phyloP scores from a whole-genome alignment of 2,329 filamentous ascomycete genomes.

The Cladobotryum mycophilum region DNA sequence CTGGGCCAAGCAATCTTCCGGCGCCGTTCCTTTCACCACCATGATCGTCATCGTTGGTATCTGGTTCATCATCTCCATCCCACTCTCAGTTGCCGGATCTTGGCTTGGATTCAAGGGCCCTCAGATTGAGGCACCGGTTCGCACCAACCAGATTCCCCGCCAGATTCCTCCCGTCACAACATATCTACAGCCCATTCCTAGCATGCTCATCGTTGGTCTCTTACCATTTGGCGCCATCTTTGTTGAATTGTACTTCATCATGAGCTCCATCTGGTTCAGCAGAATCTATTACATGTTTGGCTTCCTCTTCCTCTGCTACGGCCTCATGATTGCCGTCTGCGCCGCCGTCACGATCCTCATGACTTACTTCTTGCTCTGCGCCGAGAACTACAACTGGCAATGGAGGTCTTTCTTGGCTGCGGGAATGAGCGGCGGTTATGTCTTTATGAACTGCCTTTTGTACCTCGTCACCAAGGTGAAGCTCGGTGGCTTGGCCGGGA shows the following conservation, averaged over 20 bases:
- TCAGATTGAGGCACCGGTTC: conserved; percentile 71
- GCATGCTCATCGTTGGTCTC: conserved; percentile 85
- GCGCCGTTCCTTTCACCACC: conserved; percentile 91
- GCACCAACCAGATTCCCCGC: conserved; percentile 95
- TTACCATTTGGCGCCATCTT: conserved; percentile 96
- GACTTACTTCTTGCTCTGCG: conserved; percentile 93
- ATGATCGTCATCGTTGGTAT: conserved; percentile 92
- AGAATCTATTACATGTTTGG: conserved; percentile 99
- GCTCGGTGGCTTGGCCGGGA: conserved; percentile 76
- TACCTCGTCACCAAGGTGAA: conserved; percentile 88
- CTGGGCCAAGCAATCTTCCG: conserved; percentile 86
- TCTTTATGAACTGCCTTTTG: conserved; percentile 84
- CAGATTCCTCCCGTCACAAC: conserved; percentile 83
- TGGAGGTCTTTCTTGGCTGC: conserved; percentile 92
- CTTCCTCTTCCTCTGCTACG: conserved; percentile 96
- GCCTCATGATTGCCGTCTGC: conserved; percentile 91
- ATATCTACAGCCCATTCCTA: conserved; percentile 81
- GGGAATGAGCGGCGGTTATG: conserved; percentile 83
- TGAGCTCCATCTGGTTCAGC: conserved; percentile 98
- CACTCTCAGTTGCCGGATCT: conserved; percentile 80
- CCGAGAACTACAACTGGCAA: conserved; percentile 98
- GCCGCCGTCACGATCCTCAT: conserved; percentile 88
- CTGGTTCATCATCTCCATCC: conserved; percentile 96
- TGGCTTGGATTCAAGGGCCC: conserved; percentile 84
- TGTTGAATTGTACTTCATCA: conserved; percentile 98